Conservation (phyloP, 2,329 filamentous ascomycete genomes). For the Emericellopsis atlantica region DNA sequence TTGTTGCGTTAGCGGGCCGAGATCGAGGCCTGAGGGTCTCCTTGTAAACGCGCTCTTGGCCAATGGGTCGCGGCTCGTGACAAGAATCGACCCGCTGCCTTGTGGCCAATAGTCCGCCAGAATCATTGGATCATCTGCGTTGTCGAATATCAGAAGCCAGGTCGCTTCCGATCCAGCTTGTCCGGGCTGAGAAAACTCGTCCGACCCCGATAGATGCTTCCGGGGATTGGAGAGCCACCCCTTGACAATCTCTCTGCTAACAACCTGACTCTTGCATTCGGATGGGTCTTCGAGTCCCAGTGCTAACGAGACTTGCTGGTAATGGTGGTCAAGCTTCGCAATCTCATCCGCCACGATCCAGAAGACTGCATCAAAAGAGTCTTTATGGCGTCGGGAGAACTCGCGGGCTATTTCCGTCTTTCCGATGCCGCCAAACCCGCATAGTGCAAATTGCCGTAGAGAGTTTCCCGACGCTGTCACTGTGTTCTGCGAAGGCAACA, state of each 20-base stretch:
- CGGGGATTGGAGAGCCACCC: conserved; percentile 2
- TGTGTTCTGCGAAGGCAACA: conserved; percentile 1
- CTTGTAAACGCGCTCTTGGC: conserved; percentile 2
- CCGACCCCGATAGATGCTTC: background rate
- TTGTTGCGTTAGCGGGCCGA: background rate
- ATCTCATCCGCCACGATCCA: conserved; percentile 2
- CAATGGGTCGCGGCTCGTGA: conserved; percentile 3
- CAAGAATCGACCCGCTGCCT: conserved; percentile 3
- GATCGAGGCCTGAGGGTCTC: background rate
- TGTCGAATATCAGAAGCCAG: conserved; percentile 4
- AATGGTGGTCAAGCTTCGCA: conserved; percentile 3
- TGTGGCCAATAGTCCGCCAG: conserved; percentile 3
- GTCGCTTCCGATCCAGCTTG: background rate
- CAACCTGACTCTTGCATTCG: conserved; percentile 2
- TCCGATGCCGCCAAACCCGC: conserved; percentile 3
- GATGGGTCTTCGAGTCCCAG: conserved; percentile 3
- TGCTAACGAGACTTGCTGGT: conserved; percentile 2
- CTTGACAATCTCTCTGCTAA: conserved; percentile 2
- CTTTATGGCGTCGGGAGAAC: conserved; percentile 1
- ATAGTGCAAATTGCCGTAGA: conserved; percentile 2
- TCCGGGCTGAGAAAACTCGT: background rate
- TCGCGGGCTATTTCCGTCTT: conserved; percentile 4
- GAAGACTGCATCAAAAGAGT: conserved; percentile 3
- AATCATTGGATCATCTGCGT: conserved; percentile 4
- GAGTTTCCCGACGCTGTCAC: background rate